Evolutionary conservation across 1,284 basidiomycete species (phyloP).

Genomic region (Papiliotrema fonsecae): DNA sequence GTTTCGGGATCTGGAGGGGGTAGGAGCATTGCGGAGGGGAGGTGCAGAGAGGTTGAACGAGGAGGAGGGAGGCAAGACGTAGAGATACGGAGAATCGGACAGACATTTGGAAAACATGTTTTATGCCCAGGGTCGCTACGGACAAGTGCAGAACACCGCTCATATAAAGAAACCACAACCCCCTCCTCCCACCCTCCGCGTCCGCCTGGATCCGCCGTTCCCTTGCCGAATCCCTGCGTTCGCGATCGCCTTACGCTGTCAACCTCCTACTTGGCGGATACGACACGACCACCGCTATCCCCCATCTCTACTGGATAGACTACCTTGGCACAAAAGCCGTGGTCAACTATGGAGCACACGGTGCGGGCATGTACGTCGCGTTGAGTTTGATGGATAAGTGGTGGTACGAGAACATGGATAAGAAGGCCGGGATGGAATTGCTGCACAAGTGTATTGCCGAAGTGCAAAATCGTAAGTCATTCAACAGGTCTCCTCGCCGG

Average conservation of each 20-base stretch:
- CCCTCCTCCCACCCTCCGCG: conserved; percentile 82
- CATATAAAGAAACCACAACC: conserved; percentile 50
- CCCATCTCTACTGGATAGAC: conserved; percentile 90
- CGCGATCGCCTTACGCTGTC: conserved; percentile 81
- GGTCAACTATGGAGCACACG: conserved; percentile 92
- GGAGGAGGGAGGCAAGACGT: too few relatives aligned
- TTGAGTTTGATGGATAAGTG: conserved; percentile 87
- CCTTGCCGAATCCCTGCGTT: conserved; percentile 83
- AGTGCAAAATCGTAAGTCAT: conserved; percentile 65
- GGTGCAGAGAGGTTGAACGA: too few relatives aligned
- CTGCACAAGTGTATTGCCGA: conserved; percentile 84
- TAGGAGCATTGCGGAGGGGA: too few relatives aligned
- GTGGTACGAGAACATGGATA: conserved; percentile 44
- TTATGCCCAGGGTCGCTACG: too few relatives aligned
- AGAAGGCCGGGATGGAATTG: conserved; percentile 75
- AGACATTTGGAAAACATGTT: too few relatives aligned
- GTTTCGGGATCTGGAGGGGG: background rate
- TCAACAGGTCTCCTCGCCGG: too few relatives aligned
- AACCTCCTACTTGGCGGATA: conserved; percentile 91
- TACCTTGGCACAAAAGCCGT: conserved; percentile 84
- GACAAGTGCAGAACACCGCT: too few relatives aligned
- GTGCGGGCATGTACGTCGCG: conserved; percentile 89
- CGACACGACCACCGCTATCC: conserved; percentile 60
- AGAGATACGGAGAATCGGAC: too few relatives aligned
- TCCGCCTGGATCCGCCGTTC: conserved; percentile 91